Evolutionary conservation across 2,329 filamentous ascomycete genomes (phyloP).

Genomic region (Aspergillus ochraceoroseus): DNA sequence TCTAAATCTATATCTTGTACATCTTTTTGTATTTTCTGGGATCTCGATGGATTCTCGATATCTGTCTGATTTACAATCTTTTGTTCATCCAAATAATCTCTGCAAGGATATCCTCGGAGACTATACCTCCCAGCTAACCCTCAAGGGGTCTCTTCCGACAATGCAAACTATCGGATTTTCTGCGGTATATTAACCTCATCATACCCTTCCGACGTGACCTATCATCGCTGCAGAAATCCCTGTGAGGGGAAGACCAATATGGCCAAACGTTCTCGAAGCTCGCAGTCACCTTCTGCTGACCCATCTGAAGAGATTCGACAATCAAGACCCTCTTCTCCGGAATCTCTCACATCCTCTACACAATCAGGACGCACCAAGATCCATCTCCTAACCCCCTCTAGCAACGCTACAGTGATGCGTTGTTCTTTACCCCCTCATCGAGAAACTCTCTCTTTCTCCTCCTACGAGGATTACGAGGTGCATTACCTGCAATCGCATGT

Average conservation of each 20-base stretch:
- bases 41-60: too few relatives aligned
- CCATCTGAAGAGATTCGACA: slow-evolving; percentile 19
- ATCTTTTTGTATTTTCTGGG: too few relatives aligned
- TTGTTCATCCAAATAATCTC: too few relatives aligned
- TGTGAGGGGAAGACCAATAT: slow-evolving; percentile 46
- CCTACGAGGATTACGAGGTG: slow-evolving; percentile 75
- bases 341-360: slow-evolving; percentile 20
- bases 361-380: slow-evolving; percentile 50
- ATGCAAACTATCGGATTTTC: neutral
- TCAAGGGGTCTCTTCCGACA: too few relatives aligned
- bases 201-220: slow-evolving; percentile 3
- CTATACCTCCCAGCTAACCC: too few relatives aligned
- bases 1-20: too few relatives aligned
- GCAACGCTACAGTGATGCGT: slow-evolving; percentile 55
- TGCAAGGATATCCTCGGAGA: too few relatives aligned
- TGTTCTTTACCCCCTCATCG: slow-evolving; percentile 79
- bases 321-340: slow-evolving; percentile 30
- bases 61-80: too few relatives aligned
- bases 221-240: too few relatives aligned
- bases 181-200: neutral
- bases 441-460: slow-evolving; percentile 63
- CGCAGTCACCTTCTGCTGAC: slow-evolving; percentile 42
- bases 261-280: slow-evolving; percentile 58
- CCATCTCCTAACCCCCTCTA: slow-evolving; percentile 52
- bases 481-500: slow-evolving; percentile 79